Conservation (phyloP, 2,329 filamentous ascomycete genomes). For the Scytalidium lignicola region DNA sequence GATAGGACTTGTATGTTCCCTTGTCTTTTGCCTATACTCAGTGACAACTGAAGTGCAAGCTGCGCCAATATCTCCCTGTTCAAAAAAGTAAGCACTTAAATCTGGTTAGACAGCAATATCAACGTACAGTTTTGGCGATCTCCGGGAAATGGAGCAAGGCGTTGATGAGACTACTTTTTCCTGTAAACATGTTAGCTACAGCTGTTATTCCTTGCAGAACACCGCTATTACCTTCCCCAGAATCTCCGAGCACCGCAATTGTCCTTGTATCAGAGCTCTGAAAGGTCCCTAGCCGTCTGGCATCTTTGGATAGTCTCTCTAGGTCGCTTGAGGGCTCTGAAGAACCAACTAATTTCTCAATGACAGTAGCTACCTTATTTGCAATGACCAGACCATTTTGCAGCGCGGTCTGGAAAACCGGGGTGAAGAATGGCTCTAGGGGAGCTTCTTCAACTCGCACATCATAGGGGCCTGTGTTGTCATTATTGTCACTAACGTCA, state of each 20-base stretch:
- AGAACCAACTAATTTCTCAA: slow-evolving; percentile 6
- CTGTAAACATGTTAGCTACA: slow-evolving; percentile 12
- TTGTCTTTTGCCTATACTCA: slow-evolving; percentile 28
- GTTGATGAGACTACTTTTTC: slow-evolving; percentile 31
- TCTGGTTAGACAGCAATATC: background rate
- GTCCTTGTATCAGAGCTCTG: slow-evolving; percentile 13
- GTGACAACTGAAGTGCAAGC: slow-evolving; percentile 32
- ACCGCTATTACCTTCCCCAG: slow-evolving; percentile 14
- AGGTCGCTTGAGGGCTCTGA: slow-evolving; percentile 6
- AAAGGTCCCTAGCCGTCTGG: slow-evolving; percentile 9
- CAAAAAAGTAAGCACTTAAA: background rate
- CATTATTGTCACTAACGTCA: slow-evolving; percentile 7
- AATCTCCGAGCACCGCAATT: slow-evolving; percentile 14
- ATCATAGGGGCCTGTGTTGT: slow-evolving; percentile 8
- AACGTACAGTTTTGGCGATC: slow-evolving; percentile 21
- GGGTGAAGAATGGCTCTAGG: slow-evolving; percentile 11
- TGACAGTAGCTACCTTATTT: slow-evolving; percentile 9
- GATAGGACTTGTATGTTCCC: slow-evolving; percentile 20
- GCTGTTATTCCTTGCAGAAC: background rate
- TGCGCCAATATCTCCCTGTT: slow-evolving; percentile 26
- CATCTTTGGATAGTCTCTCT: slow-evolving; percentile 11
- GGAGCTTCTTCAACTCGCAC: slow-evolving; percentile 13
- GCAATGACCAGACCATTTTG: slow-evolving; percentile 11
- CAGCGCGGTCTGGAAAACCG: slow-evolving; percentile 9
- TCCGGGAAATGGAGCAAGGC: slow-evolving; percentile 29